Percentiles rank a stretch among this genome's conserved stretches.
These are phyloP conservation scores for Diplodia scrobiculata DNA, from an alignment of 2,329 filamentous ascomycete species.

Conservation along the genomic window DNA sequence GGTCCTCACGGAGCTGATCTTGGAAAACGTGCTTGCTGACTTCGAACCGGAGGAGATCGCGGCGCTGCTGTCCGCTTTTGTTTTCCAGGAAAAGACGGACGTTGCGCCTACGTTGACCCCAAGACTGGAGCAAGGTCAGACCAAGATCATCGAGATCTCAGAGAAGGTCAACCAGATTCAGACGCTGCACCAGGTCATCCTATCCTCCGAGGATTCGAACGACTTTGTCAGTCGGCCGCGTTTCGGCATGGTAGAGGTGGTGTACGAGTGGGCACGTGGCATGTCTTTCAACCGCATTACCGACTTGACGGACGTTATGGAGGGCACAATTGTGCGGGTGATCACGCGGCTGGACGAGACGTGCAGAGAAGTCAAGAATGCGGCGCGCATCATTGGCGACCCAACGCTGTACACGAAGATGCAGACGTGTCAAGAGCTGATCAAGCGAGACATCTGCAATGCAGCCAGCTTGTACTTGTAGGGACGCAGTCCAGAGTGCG, in stretches of 20 bases:
- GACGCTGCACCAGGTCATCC: slow-evolving; percentile 86
- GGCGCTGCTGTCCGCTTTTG: slow-evolving; percentile 87
- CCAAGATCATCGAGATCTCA: slow-evolving; percentile 83
- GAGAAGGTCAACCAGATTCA: slow-evolving; percentile 92
- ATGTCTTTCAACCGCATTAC: slow-evolving; percentile 99
- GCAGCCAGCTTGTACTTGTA: slow-evolving; percentile 47
- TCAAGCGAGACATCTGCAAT: slow-evolving; percentile 63
- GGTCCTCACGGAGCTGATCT: slow-evolving; percentile 90
- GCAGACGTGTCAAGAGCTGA: slow-evolving; percentile 95
- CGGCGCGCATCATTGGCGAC: slow-evolving; percentile 91
- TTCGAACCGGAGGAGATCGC: slow-evolving; percentile 97
- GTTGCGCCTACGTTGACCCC: slow-evolving; percentile 77
- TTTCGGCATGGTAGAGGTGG: slow-evolving; percentile 94
- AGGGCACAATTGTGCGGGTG: slow-evolving; percentile 93
- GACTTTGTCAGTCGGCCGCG: slow-evolving; percentile 85
- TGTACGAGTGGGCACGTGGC: slow-evolving; percentile 96
- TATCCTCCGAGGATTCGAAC: slow-evolving; percentile 84
- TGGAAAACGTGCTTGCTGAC: slow-evolving; percentile 93
- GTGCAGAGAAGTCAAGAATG: slow-evolving; percentile 95
- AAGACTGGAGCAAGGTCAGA: slow-evolving; percentile 77
- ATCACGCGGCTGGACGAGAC: slow-evolving; percentile 95
- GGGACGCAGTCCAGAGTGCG: not conserved
- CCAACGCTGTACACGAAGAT: slow-evolving; percentile 93
- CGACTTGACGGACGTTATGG: slow-evolving; percentile 90
- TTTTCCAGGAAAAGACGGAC: slow-evolving; percentile 96